These are phyloP conservation scores for Chalciporus piperatoides DNA, from an alignment of 1,284 basidiomycete species.

Conservation along the genomic window DNA sequence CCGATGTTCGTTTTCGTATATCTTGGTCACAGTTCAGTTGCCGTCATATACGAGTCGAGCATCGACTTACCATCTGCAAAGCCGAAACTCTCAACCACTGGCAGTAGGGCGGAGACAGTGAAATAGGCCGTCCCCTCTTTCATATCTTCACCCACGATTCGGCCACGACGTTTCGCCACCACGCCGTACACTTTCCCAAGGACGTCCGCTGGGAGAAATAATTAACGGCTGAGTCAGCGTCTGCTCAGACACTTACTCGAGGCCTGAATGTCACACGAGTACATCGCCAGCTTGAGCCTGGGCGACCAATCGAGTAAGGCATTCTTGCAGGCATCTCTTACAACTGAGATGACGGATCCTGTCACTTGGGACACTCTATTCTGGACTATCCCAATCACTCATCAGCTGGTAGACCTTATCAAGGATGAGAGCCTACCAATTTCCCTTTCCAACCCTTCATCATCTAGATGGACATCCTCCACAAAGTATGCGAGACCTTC, in stretches of 20 bases:
- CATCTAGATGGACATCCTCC: constrained; percentile 68
- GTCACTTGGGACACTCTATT: constrained; percentile 73
- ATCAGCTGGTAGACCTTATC: constrained; percentile 13
- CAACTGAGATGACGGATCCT: constrained; percentile 85
- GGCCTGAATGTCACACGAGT: constrained; percentile 97
- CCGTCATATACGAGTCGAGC: not conserved
- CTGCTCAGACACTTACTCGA: constrained; percentile 63
- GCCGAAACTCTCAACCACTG: constrained; percentile 96
- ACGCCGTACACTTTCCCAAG: constrained; percentile 98
- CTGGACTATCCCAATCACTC: constrained; percentile 44
- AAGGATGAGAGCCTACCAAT: constrained; percentile 44
- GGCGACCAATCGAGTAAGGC: constrained; percentile 98
- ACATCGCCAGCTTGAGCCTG: constrained; percentile 96
- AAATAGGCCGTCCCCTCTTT: constrained; percentile 98
- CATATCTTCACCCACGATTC: constrained; percentile 97
- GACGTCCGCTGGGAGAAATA: constrained; percentile 72
- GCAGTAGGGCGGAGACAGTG: constrained; percentile 86
- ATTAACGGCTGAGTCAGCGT: constrained; percentile 8
- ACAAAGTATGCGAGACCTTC: constrained; percentile 93
- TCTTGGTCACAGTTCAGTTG: constrained; percentile 42
- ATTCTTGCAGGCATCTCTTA: constrained; percentile 85
- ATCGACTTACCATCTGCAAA: constrained; percentile 81
- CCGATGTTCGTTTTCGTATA: constrained; percentile 94
- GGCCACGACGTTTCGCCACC: constrained; percentile 84
- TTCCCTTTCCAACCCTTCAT: constrained; percentile 58